phyloP scores from a whole-genome alignment of 192 early-diverging fungal genomes.

The Gamsiella multidivaricata region DNA sequence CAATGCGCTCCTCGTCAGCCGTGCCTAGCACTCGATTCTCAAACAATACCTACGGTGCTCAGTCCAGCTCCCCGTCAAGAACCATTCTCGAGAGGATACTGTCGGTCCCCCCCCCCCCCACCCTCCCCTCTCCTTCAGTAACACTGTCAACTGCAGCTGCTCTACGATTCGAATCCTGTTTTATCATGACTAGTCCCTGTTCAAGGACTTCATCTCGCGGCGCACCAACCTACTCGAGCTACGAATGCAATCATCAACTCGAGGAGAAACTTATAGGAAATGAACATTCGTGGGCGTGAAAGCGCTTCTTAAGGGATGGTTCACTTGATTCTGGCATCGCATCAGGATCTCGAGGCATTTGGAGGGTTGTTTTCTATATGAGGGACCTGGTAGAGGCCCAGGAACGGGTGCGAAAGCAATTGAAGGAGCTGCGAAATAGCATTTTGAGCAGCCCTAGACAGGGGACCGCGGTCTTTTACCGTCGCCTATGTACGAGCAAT shows the following conservation, averaged over 20 bases:
- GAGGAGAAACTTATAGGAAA: neutral
- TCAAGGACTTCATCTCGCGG: neutral
- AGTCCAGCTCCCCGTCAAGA: slow-evolving; percentile 7
- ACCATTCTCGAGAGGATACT: no score
- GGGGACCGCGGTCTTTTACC: neutral
- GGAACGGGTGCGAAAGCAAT: slow-evolving; percentile 9
- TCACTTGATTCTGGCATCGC: neutral
- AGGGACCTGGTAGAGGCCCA: neutral
- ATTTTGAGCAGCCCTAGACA: neutral
- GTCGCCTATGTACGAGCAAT: slow-evolving; percentile 14
- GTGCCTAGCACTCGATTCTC: slow-evolving; percentile 7
- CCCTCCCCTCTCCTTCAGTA: no score
- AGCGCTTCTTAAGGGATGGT: neutral
- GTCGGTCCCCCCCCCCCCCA: no score
- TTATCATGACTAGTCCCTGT: slow-evolving; percentile 8
- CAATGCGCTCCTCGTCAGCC: slow-evolving; percentile 12
- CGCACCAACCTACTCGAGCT: slow-evolving; percentile 4
- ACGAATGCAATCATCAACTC: slow-evolving; percentile 12
- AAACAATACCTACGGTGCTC: neutral
- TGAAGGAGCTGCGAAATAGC: slow-evolving; percentile 11
- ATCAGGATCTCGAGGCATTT: slow-evolving; percentile 11
- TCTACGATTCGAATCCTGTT: slow-evolving; percentile 8
- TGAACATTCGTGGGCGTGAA: slow-evolving; percentile 6
- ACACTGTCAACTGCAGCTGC: neutral
- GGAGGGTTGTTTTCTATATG: slow-evolving; percentile 10